Evolutionary conservation across 768 basidiomycete species (phyloP).

Genomic region (Chalciporus pseudorubinellus): DNA sequence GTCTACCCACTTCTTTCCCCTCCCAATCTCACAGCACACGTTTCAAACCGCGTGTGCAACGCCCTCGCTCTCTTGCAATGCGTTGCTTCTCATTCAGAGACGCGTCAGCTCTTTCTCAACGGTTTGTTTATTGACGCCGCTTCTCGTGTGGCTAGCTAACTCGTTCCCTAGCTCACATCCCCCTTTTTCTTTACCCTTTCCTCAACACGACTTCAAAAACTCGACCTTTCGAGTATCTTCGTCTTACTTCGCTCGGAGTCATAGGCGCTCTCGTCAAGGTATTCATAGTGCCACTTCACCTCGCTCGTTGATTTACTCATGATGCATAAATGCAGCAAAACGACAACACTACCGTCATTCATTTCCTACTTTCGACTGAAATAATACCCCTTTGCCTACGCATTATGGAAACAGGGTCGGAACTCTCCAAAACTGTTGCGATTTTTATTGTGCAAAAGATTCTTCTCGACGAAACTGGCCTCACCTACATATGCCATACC

Average conservation of each 20-base stretch:
- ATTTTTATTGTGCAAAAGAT: slow-evolving; percentile 99
- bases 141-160: background rate
- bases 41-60: slow-evolving; percentile 98
- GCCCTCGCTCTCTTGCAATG: slow-evolving; percentile 97
- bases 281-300: slow-evolving; percentile 16
- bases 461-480: slow-evolving; percentile 92
- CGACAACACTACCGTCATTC: slow-evolving; percentile 98
- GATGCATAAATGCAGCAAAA: slow-evolving; percentile 72
- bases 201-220: slow-evolving; percentile 99
- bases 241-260: slow-evolving; percentile 98
- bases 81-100: slow-evolving; percentile 96
- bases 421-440: slow-evolving; percentile 97
- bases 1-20: slow-evolving; percentile 96
- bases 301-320: slow-evolving; percentile 3
- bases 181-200: slow-evolving; percentile 93
- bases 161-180: slow-evolving; percentile 81
- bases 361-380: slow-evolving; percentile 97
- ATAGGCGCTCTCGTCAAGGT: slow-evolving; percentile 99
- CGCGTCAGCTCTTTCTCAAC: slow-evolving; percentile 90
- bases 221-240: slow-evolving; percentile 97
- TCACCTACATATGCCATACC: slow-evolving; percentile 99
- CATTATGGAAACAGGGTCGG: slow-evolving; percentile 99
- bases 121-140: slow-evolving; percentile 45
- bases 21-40: slow-evolving; percentile 94
- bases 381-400: slow-evolving; percentile 98